phyloP scores from a whole-genome alignment of 2,329 filamentous ascomycete genomes.

The Didymella exigua region DNA sequence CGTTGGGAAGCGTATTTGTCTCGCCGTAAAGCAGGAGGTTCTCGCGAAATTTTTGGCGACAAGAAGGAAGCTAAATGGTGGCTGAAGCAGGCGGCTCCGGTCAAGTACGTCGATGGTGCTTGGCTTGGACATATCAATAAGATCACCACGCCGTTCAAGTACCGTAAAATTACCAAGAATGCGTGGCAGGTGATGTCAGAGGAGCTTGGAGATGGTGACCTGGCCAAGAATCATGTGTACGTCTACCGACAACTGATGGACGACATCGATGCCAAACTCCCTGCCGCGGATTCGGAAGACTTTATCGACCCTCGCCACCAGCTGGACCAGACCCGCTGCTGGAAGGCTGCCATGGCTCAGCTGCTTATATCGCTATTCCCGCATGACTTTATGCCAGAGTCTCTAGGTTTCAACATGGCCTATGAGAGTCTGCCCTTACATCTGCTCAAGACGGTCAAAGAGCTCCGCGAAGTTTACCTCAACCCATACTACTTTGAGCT shows the following conservation, averaged over 20 bases:
- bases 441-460: conserved; percentile 50
- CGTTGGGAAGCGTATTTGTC: conserved; percentile 46
- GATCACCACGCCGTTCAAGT: conserved; percentile 51
- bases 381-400: conserved; percentile 57
- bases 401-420: conserved; percentile 59
- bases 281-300: conserved; percentile 38
- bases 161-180: conserved; percentile 49
- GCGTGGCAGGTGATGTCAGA: conserved; percentile 58
- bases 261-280: conserved; percentile 39
- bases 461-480: conserved; percentile 53
- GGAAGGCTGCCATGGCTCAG: conserved; percentile 55
- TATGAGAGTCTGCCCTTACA: conserved; percentile 53
- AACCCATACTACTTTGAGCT: conserved; percentile 58
- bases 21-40: conserved; percentile 42
- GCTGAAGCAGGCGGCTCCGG: conserved; percentile 50
- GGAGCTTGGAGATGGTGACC: conserved; percentile 58
- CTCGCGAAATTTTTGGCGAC: conserved; percentile 46
- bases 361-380: conserved; percentile 57
- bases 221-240: conserved; percentile 54
- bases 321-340: conserved; percentile 39
- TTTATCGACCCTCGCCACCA: conserved; percentile 36
- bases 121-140: conserved; percentile 57
- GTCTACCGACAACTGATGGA: conserved; percentile 45
- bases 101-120: conserved; percentile 57
- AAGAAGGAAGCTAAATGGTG: conserved; percentile 48